A percentile compares a stretch with the other conserved stretches of the same genome.
phyloP scores from a whole-genome alignment of 108 stramenopile genomes.

The Fistulifera pelliculosa region DNA sequence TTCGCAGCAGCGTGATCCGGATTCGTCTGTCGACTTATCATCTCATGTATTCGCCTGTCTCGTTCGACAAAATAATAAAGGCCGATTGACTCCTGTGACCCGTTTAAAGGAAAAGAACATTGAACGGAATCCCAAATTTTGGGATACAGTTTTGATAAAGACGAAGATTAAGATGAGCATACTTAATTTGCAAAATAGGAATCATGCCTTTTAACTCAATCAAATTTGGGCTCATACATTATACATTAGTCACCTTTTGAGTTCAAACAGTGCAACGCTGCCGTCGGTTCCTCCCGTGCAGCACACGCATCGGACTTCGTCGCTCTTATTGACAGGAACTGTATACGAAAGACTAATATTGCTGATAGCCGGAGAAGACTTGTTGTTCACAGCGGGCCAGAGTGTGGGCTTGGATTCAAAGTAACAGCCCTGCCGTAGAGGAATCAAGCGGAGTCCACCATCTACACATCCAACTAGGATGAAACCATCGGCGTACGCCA shows the following conservation, averaged over 20 bases:
- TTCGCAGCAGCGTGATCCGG: too few relatives aligned
- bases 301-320: slow-evolving; percentile 26
- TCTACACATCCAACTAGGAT: slow-evolving; percentile 52
- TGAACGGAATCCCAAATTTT: slow-evolving; percentile 38
- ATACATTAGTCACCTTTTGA: slow-evolving; percentile 15
- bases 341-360: slow-evolving; percentile 28
- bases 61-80: too few relatives aligned
- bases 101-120: slow-evolving; percentile 61
- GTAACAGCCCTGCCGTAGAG: slow-evolving; percentile 28
- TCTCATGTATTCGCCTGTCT: too few relatives aligned
- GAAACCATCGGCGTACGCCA: slow-evolving; percentile 28
- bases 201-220: too few relatives aligned
- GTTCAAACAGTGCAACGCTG: slow-evolving; percentile 51
- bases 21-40: too few relatives aligned
- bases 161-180: too few relatives aligned
- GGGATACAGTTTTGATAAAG: slow-evolving; percentile 19
- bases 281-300: slow-evolving; percentile 58
- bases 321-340: not conserved
- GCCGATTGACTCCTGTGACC: slow-evolving; percentile 60
- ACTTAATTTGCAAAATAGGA: too few relatives aligned
- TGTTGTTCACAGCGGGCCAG: slow-evolving; percentile 43
- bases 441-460: slow-evolving; percentile 51
- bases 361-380: slow-evolving; percentile 32
- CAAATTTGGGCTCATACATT: not conserved
- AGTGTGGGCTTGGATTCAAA: slow-evolving; percentile 44